Conservation (phyloP, 805 yeast species). For the Kuraishia ogatae region DNA sequence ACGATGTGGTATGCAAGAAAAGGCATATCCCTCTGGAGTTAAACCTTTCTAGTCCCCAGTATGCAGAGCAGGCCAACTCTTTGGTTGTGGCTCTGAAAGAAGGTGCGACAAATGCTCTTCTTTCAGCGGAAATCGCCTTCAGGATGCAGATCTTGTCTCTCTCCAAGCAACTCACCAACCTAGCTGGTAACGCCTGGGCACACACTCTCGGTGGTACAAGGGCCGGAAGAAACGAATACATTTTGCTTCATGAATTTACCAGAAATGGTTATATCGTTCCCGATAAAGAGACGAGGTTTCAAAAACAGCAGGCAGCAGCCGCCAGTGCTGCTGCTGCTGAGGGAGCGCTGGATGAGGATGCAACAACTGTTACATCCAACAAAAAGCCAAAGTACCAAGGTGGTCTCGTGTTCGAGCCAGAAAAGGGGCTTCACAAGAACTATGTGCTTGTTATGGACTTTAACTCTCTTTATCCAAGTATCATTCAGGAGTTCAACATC, state of each 20-base stretch:
- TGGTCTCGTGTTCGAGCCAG: slow-evolving; percentile 96
- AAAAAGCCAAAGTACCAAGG: slow-evolving; percentile 78
- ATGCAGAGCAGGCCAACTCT: slow-evolving; percentile 57
- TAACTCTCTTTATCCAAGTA: slow-evolving; percentile 94
- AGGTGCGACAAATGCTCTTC: slow-evolving; percentile 54
- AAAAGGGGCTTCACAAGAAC: slow-evolving; percentile 85
- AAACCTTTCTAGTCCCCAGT: slow-evolving; percentile 59
- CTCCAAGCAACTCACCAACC: slow-evolving; percentile 82
- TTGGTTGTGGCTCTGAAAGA: slow-evolving; percentile 66
- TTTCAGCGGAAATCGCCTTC: slow-evolving; percentile 73
- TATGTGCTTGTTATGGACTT: slow-evolving; percentile 94
- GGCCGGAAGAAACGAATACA: slow-evolving; percentile 91
- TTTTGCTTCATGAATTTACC: slow-evolving; percentile 85
- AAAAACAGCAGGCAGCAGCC: slow-evolving; percentile 22
- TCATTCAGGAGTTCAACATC: slow-evolving; percentile 93
- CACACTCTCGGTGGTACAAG: slow-evolving; percentile 91
- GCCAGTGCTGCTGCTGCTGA: slow-evolving; percentile 21
- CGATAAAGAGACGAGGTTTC: slow-evolving; percentile 53
- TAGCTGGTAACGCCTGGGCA: slow-evolving; percentile 97
- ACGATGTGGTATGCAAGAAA: slow-evolving; percentile 63
- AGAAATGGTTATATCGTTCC: slow-evolving; percentile 79
- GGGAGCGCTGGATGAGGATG: slow-evolving; percentile 29
- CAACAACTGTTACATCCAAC: slow-evolving; percentile 39
- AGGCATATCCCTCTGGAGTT: slow-evolving; percentile 58
- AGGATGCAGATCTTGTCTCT: slow-evolving; percentile 78